phyloP scores from a whole-genome alignment of 495 filamentous ascomycete genomes.

The Trichoderma virens region DNA sequence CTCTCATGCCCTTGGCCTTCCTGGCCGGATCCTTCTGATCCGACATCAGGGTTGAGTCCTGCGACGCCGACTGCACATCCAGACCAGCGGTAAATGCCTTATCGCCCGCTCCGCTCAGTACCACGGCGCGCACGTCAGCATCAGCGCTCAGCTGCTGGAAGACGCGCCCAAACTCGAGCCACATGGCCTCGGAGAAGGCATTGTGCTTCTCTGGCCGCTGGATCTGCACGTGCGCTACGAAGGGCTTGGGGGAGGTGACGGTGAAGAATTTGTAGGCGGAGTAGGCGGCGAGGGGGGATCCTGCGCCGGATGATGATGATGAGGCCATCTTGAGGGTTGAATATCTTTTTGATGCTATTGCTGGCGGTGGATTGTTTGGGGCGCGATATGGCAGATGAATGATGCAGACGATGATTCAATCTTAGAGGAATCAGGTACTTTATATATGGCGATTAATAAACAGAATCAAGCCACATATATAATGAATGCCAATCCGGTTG shows the following conservation, averaged over 20 bases:
- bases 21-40: conserved; percentile 51
- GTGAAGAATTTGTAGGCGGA: conserved; percentile 56
- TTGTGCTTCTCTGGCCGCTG: conserved; percentile 87
- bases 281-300: conserved; percentile 18
- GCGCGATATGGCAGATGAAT: background rate
- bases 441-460: background rate
- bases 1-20: conserved; percentile 53
- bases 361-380: background rate
- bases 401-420: background rate
- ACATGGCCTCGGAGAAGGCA: conserved; percentile 85
- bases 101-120: conserved; percentile 77
- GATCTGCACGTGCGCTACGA: conserved; percentile 89
- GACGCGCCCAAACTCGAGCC: conserved; percentile 67
- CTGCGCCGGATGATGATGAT: background rate
- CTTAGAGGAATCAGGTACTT: background rate
- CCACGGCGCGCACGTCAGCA: conserved; percentile 64
- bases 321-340: background rate
- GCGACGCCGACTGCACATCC: conserved; percentile 63
- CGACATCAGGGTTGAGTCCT: conserved; percentile 27
- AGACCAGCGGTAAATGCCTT: conserved; percentile 80
- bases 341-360: background rate
- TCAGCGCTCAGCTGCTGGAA: conserved; percentile 69
- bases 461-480: background rate
- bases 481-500: background rate
- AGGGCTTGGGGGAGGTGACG: conserved; percentile 59